Evolutionary conservation across 2,329 filamentous ascomycete genomes (phyloP).

Genomic region (Clarireedia homoeocarpa): DNA sequence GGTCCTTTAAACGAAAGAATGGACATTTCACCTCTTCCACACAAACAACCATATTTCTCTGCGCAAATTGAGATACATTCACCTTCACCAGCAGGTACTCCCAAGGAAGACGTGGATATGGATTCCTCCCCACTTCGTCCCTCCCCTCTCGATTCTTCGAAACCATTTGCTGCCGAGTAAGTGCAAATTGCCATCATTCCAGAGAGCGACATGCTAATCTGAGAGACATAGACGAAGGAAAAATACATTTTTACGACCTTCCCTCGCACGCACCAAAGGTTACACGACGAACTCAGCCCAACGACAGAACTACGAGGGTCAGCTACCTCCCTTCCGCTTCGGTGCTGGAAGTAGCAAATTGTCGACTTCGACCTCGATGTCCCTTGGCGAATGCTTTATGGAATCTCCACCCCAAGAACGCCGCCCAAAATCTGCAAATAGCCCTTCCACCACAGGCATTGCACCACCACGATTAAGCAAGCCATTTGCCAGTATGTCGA

Average conservation of each 20-base stretch:
- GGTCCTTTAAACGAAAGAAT: conserved; percentile 66
- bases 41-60: conserved; percentile 63
- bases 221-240: conserved; percentile 50
- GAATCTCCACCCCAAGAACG: conserved; percentile 70
- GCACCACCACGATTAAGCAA: conserved; percentile 56
- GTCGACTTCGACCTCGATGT: conserved; percentile 49
- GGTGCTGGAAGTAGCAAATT: conserved; percentile 45
- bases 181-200: conserved; percentile 28
- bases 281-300: conserved; percentile 60
- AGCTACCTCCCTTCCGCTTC: conserved; percentile 70
- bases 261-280: conserved; percentile 66
- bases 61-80: conserved; percentile 61
- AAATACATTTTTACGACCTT: conserved; percentile 63
- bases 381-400: conserved; percentile 70
- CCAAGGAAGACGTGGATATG: conserved; percentile 39
- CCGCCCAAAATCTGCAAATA: conserved; percentile 52
- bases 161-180: conserved; percentile 45
- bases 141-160: conserved; percentile 41
- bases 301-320: conserved; percentile 53
- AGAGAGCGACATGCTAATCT: conserved; percentile 13
- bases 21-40: conserved; percentile 89
- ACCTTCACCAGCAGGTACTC: conserved; percentile 53
- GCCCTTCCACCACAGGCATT: conserved; percentile 46
- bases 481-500: conserved; percentile 53
- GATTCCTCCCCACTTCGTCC: conserved; percentile 49